Conservation (phyloP, 2,329 filamentous ascomycete species). For the Nigrograna mackinnonii region DNA sequence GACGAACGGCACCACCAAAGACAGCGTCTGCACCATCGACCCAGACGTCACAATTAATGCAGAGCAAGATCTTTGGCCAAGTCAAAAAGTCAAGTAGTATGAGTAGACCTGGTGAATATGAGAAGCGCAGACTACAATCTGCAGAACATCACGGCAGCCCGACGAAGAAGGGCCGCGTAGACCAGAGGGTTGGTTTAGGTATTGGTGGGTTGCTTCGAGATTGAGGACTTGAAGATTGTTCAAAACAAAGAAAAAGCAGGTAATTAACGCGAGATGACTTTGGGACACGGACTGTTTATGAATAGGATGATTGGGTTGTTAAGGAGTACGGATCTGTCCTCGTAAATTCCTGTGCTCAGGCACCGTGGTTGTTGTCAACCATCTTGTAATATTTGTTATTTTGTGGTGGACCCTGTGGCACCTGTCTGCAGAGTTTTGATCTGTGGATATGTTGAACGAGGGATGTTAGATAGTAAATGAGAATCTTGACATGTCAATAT, state of each 20-base stretch:
- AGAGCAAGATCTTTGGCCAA: slow-evolving; percentile 66
- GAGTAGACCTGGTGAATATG: slow-evolving; percentile 29
- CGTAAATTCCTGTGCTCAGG: too few relatives aligned
- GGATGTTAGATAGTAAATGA: slow-evolving; percentile 14
- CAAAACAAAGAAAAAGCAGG: too few relatives aligned
- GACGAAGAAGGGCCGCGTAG: slow-evolving; percentile 56
- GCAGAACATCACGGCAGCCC: slow-evolving; percentile 34
- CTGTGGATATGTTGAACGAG: background rate
- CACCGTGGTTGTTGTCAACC: too few relatives aligned
- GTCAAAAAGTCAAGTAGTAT: slow-evolving; percentile 58
- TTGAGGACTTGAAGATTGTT: slow-evolving; percentile 11
- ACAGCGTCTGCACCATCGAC: slow-evolving; percentile 29
- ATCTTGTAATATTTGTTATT: slow-evolving; percentile 4
- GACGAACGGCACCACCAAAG: slow-evolving; percentile 55
- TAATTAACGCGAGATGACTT: too few relatives aligned
- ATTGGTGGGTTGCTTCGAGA: slow-evolving; percentile 50
- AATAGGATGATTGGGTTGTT: too few relatives aligned
- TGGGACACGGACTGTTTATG: too few relatives aligned
- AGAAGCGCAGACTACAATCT: slow-evolving; percentile 34
- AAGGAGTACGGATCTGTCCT: too few relatives aligned
- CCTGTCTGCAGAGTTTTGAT: too few relatives aligned
- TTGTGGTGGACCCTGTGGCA: too few relatives aligned
- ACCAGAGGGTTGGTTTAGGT: slow-evolving; percentile 58
- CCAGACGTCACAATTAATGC: slow-evolving; percentile 51
- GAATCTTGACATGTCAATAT: too few relatives aligned